Conservation (phyloP, 2,329 filamentous ascomycete genomes). For the Colletotrichum magnum region DNA sequence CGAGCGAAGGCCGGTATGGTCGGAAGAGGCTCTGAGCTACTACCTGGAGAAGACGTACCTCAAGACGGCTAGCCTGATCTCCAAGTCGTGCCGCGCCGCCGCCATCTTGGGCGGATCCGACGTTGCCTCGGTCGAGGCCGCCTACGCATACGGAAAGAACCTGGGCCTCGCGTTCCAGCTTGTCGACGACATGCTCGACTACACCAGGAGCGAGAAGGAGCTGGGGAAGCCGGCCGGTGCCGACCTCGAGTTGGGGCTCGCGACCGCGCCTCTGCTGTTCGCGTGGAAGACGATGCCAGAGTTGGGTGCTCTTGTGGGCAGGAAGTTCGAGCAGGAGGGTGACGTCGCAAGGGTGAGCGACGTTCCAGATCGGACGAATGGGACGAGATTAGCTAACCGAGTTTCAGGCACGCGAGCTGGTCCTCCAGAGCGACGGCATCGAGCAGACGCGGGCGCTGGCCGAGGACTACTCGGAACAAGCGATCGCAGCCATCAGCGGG, state of each 20-base stretch:
- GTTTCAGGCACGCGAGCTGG: conserved; percentile 85
- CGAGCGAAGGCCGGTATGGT: conserved; percentile 87
- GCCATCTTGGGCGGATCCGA: conserved; percentile 87
- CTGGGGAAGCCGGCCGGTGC: conserved; percentile 96
- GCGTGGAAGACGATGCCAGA: conserved; percentile 93
- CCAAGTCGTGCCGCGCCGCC: conserved; percentile 92
- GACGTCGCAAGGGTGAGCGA: conserved; percentile 84
- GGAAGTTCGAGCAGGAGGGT: conserved; percentile 87
- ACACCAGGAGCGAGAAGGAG: conserved; percentile 87
- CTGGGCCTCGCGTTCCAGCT: conserved; percentile 95
- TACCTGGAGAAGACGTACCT: conserved; percentile 99
- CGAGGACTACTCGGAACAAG: conserved; percentile 90
- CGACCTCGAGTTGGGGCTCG: conserved; percentile 92
- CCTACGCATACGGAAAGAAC: conserved; percentile 94
- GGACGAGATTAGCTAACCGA: conserved; percentile 38
- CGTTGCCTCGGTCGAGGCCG: conserved; percentile 85
- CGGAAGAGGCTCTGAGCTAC: conserved; percentile 89
- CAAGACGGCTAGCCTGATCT: conserved; percentile 95
- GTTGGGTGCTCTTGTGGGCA: conserved; percentile 88
- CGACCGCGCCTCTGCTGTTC: conserved; percentile 93
- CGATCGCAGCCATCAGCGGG: conserved; percentile 83
- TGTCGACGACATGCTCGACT: conserved; percentile 98
- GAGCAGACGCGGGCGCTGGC: conserved; percentile 93
- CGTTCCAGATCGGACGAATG: conserved; percentile 11
- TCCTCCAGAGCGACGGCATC: conserved; percentile 86